These are phyloP conservation scores for Zhuliangozyma parablackwelliae DNA, from an alignment of 1,139 yeast species.

Conservation along the genomic window DNA sequence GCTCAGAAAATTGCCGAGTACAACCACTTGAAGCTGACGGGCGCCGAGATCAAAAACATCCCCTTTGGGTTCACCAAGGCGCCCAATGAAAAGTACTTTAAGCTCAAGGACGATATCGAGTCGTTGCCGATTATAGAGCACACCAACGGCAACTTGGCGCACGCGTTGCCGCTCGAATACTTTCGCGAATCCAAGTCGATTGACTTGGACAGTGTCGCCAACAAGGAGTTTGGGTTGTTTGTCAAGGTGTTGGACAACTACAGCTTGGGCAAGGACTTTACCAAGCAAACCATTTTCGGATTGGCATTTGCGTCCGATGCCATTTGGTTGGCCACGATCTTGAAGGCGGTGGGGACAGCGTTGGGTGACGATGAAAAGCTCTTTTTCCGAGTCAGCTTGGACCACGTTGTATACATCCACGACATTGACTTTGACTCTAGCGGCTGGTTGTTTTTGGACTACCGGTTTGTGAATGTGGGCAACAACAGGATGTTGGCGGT, in stretches of 20 bases:
- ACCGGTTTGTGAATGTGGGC: conserved; percentile 27
- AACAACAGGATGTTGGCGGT: conserved; percentile 33
- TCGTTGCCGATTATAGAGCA: conserved; percentile 22
- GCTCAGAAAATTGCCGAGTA: conserved; percentile 11
- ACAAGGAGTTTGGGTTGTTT: conserved; percentile 30
- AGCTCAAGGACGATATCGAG: conserved; percentile 28
- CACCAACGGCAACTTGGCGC: conserved; percentile 30
- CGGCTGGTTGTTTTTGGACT: conserved; percentile 38
- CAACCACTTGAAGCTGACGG: conserved; percentile 7
- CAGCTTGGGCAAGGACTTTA: conserved; percentile 18
- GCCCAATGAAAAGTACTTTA: conserved; percentile 29
- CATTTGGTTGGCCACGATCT: conserved; percentile 21
- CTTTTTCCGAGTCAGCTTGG: conserved; percentile 39
- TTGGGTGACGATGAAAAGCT: conserved; percentile 12
- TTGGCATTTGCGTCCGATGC: conserved; percentile 17
- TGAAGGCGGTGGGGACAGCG: conserved; percentile 25
- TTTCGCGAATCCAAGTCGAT: conserved; percentile 16
- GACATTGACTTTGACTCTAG: conserved; percentile 33
- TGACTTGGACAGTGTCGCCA: conserved; percentile 20
- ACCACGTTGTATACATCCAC: conserved; percentile 38
- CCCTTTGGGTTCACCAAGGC: conserved; percentile 29
- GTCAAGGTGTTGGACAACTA: conserved; percentile 29
- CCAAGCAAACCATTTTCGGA: conserved; percentile 14
- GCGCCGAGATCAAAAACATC: conserved; percentile 13
- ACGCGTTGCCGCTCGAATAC: conserved; percentile 28